These are phyloP conservation scores for Artemisia tridentata DNA, from an alignment of 129 eudicot species.

Conservation along the genomic window DNA sequence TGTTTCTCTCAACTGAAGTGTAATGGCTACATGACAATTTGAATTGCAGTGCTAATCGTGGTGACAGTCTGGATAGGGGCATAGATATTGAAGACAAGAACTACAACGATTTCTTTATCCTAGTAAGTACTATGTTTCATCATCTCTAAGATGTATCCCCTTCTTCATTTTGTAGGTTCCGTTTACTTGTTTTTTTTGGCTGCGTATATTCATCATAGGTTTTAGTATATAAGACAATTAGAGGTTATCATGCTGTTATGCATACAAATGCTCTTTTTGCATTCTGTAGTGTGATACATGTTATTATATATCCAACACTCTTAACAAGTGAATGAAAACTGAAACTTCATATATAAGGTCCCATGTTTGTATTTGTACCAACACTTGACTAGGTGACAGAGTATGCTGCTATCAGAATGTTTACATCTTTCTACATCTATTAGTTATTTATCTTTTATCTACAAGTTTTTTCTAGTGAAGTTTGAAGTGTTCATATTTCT, in stretches of 20 bases:
- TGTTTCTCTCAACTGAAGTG: background rate
- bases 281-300: background rate
- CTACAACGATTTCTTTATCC: conserved; percentile 72
- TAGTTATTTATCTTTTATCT: background rate
- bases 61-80: conserved; percentile 84
- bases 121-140: conserved; percentile 46
- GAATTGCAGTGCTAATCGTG: conserved; percentile 76
- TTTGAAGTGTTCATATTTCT: background rate
- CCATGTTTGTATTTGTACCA: conserved; percentile 4
- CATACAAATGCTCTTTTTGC: conserved; percentile 12
- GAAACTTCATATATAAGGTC: background rate
- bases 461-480: background rate
- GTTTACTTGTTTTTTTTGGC: background rate
- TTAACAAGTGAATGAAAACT: conserved; percentile 11
- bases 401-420: no score
- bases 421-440: no score
- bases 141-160: background rate
- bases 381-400: background rate
- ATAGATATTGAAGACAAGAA: conserved; percentile 69
- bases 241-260: background rate
- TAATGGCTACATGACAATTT: conserved; percentile 19
- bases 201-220: no score
- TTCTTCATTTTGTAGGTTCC: conserved; percentile 11
- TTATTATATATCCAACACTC: conserved; percentile 1
- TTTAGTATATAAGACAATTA: background rate